These are phyloP conservation scores for Talaromyces sp. DNA, from an alignment of 2,329 filamentous ascomycete species.

Conservation along the genomic window DNA sequence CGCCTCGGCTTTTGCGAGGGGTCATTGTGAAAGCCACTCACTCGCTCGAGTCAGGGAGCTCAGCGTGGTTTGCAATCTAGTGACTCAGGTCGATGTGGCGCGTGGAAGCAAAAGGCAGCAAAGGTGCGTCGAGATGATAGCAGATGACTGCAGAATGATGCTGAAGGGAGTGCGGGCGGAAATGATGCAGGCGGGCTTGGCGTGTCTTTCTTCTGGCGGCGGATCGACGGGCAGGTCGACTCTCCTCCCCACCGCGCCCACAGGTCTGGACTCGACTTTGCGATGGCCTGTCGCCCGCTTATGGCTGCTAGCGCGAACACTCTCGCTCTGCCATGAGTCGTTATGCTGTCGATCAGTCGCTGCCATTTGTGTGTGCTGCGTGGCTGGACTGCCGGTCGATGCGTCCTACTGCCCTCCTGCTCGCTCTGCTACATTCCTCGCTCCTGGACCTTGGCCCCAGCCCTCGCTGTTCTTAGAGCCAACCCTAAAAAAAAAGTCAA, in stretches of 20 bases:
- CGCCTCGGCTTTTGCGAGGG: constrained; percentile 24
- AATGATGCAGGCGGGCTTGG: not conserved
- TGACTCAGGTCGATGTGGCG: not conserved
- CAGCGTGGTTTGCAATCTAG: not conserved
- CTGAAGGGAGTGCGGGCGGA: not conserved
- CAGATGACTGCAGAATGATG: not conserved
- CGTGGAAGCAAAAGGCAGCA: not conserved
- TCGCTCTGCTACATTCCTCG: not conserved
- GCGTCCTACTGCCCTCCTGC: not conserved
- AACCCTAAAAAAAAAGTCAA: not conserved
- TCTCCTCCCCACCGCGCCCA: not conserved
- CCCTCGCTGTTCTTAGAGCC: not conserved
- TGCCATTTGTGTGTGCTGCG: not conserved
- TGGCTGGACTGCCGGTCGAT: not conserved
- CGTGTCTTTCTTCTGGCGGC: not conserved
- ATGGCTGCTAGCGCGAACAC: not conserved
- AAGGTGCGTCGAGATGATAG: not conserved
- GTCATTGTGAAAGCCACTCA: constrained; percentile 19
- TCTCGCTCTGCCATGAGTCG: not conserved
- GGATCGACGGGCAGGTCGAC: not conserved
- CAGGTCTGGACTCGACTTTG: not conserved
- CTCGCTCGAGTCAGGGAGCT: not conserved
- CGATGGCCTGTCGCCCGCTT: not conserved
- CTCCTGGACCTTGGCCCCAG: not conserved
- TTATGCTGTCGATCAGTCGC: not conserved